phyloP scores from a whole-genome alignment of 1,139 yeast genomes.

The Zygoascus hellenicus region DNA sequence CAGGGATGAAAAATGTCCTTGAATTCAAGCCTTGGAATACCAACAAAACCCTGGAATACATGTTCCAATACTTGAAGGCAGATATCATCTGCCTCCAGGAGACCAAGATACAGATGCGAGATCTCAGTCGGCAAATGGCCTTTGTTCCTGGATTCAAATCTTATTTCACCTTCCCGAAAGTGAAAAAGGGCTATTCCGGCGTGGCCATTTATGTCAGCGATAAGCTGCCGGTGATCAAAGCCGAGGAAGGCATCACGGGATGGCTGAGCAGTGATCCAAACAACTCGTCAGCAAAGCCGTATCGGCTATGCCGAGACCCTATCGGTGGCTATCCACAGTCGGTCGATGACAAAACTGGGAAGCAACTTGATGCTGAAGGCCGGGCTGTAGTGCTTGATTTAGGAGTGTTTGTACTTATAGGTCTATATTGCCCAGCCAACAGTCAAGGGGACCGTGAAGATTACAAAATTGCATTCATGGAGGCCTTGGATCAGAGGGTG shows the following conservation, averaged over 20 bases:
- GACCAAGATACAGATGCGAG: conserved; percentile 56
- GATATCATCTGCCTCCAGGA: conserved; percentile 85
- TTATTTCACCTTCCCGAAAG: conserved; percentile 61
- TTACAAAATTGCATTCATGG: conserved; percentile 54
- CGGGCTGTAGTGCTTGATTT: conserved; percentile 72
- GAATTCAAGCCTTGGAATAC: conserved; percentile 80
- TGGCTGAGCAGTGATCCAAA: conserved; percentile 36
- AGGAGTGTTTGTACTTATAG: conserved; percentile 54
- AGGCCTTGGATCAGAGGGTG: conserved; percentile 55
- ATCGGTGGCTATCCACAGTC: conserved; percentile 71
- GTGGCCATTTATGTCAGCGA: conserved; percentile 74
- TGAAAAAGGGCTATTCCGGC: conserved; percentile 77
- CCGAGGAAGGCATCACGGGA: conserved; percentile 93
- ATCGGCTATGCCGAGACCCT: conserved; percentile 26
- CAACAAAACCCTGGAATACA: conserved; percentile 41
- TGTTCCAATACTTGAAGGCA: conserved; percentile 54
- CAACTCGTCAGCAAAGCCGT: conserved; percentile 17
- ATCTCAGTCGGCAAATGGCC: conserved; percentile 48
- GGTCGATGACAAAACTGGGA: conserved; percentile 37
- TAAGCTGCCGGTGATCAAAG: conserved; percentile 49
- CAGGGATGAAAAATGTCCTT: conserved; percentile 73
- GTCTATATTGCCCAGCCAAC: conserved; percentile 91
- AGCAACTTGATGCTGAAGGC: conserved; percentile 73
- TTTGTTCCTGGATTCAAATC: conserved; percentile 53
- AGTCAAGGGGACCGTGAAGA: conserved; percentile 72